These are phyloP conservation scores for Penicillium italicum DNA, from an alignment of 2,329 filamentous ascomycete species.

Conservation along the genomic window DNA sequence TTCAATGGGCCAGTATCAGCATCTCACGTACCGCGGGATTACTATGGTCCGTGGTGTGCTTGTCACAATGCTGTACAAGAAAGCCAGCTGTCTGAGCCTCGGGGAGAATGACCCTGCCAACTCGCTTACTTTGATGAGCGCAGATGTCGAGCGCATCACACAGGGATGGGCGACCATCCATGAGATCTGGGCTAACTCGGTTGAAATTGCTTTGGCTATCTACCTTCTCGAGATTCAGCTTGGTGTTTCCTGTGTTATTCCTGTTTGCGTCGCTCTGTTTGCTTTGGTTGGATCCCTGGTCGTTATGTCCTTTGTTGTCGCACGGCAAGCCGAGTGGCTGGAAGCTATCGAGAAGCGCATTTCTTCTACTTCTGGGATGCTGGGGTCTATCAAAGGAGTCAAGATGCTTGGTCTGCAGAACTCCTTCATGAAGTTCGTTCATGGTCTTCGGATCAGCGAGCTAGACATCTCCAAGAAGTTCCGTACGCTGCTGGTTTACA, in stretches of 20 bases:
- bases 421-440: conserved; percentile 38
- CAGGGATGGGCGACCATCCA: conserved; percentile 43
- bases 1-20: conserved; percentile 41
- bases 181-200: conserved; percentile 45
- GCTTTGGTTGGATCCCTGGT: conserved; percentile 37
- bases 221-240: conserved; percentile 43
- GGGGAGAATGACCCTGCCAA: conserved; percentile 36
- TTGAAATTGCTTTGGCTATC: conserved; percentile 47
- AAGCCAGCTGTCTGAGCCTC: conserved; percentile 33
- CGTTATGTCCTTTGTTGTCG: conserved; percentile 37
- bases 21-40: conserved; percentile 43
- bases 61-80: conserved; percentile 52
- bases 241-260: conserved; percentile 45
- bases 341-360: conserved; percentile 50
- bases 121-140: conserved; percentile 46
- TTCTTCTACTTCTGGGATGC: conserved; percentile 47
- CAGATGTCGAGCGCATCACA: conserved; percentile 46
- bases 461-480: conserved; percentile 42
- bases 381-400: conserved; percentile 51
- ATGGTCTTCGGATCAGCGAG: conserved; percentile 41
- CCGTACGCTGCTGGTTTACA: conserved; percentile 42
- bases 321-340: conserved; percentile 48
- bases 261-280: conserved; percentile 43
- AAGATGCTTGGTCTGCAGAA: conserved; percentile 50
- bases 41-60: conserved; percentile 45